Base-by-base conservation (phyloP, 139 green algal species). In the Chlorokybus atmophyticus region DNA sequence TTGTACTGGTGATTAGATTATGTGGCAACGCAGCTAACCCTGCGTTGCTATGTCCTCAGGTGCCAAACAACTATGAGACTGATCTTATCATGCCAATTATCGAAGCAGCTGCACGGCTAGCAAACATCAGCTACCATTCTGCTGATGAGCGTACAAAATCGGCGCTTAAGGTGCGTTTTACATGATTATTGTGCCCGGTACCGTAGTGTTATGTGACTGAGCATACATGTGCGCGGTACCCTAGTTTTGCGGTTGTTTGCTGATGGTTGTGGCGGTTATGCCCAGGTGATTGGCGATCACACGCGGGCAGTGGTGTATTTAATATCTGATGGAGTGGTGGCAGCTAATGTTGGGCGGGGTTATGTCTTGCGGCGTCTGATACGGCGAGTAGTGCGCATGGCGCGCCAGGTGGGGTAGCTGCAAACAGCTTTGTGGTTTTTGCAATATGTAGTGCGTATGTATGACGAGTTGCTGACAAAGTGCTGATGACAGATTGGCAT, bases 1-100 rank as follows among this genome's bases (percentile, higher is more conserved):
- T n/a, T n/a, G n/a, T n/a, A n/a, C n/a, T n/a, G n/a, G n/a, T n/a
- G n/a, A n/a, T n/a, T n/a, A n/a, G n/a, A n/a, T n/a, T n/a, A n/a
- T n/a, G n/a, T n/a, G n/a, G n/a, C n/a, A n/a, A n/a, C n/a, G n/a
- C n/a, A n/a, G n/a, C n/a, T n/a, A n/a, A n/a, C n/a, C 35, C 35
- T 44, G 35, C 35, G 14, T 57, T 21, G 77, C 86, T 72, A 63
- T 65, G 35, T 23, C 19, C 29, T 2, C 60, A 68, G 24, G 78
- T 84, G 6, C 72, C 78, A 29, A 94, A 93, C 80, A 94, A 95
- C 70, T 95, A 94, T 59, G 86, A 95, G 73, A 95, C 85, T 0
- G 87, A 95, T 64, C 75, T 95, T 17, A 87, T 95, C 64, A 77
- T 83, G 40, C 85, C 86, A 21, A 87, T 95, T 35, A 75, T 95